Evolutionary conservation across 306 rosid species (phyloP).

Genomic region (Prunus dulcis): DNA sequence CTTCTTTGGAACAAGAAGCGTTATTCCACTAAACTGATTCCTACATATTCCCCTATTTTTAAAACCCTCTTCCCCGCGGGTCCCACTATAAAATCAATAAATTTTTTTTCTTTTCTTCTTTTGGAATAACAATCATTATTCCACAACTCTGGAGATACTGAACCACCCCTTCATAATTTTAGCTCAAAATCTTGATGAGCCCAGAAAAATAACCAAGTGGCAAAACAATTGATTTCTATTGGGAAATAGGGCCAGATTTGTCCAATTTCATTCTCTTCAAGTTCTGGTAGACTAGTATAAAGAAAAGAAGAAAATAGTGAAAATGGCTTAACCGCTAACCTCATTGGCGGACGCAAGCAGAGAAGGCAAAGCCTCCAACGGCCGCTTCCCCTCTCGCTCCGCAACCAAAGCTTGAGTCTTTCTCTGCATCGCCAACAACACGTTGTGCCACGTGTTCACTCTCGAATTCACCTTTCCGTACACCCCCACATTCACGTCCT

Average conservation of each 20-base stretch:
- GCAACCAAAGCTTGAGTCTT: slow-evolving; percentile 39
- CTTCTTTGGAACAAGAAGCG: too few species aligned
- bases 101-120: neutral
- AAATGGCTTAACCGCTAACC: neutral
- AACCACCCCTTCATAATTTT: too few species aligned
- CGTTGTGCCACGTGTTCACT: slow-evolving; percentile 72
- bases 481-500: slow-evolving; percentile 47
- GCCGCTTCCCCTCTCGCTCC: slow-evolving; percentile 6
- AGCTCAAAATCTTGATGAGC: too few species aligned
- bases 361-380: slow-evolving; percentile 5
- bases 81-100: neutral
- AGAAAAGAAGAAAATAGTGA: neutral
- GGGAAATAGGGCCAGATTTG: too few species aligned
- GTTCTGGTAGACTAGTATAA: neutral
- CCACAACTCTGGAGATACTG: neutral
- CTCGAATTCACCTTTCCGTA: slow-evolving; percentile 52
- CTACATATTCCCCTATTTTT: too few species aligned
- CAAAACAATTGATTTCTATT: too few species aligned
- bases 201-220: too few species aligned
- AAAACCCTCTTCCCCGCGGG: neutral
- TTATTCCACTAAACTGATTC: neutral
- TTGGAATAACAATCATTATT: neutral
- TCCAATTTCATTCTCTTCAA: neutral
- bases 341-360: slow-evolving; percentile 1
- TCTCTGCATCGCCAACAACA: slow-evolving; percentile 60